A percentile compares a stretch with the other conserved stretches of the same genome.
These are phyloP conservation scores for Dictyostelium brefeldianum DNA, from an alignment of 78 protist genomes.

Conservation along the genomic window DNA sequence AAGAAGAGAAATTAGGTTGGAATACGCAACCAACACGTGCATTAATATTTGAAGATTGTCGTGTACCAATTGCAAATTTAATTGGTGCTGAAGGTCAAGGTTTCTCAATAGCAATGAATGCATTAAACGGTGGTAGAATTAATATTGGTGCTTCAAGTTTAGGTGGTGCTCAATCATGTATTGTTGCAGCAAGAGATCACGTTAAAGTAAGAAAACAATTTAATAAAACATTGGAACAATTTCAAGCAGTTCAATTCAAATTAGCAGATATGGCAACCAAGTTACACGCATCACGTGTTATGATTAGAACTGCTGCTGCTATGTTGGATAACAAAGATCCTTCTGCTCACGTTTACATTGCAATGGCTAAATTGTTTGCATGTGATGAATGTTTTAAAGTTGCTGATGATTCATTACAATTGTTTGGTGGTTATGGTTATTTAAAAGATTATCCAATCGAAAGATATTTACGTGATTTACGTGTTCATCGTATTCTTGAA, in stretches of 20 bases:
- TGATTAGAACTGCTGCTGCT: slow-evolving; percentile 81
- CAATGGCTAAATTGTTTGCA: slow-evolving; percentile 95
- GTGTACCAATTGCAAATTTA: slow-evolving; percentile 89
- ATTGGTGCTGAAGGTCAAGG: slow-evolving; percentile 95
- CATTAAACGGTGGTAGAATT: slow-evolving; percentile 95
- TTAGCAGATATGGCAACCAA: slow-evolving; percentile 93
- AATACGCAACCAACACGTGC: slow-evolving; percentile 90
- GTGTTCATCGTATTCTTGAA: slow-evolving; percentile 97
- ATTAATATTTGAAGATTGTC: slow-evolving; percentile 88
- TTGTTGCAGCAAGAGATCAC: slow-evolving; percentile 85
- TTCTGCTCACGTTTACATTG: slow-evolving; percentile 81
- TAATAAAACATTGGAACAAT: slow-evolving; percentile 69
- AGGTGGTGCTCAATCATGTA: slow-evolving; percentile 92
- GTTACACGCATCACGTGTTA: slow-evolving; percentile 89
- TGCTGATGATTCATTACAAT: slow-evolving; percentile 92
- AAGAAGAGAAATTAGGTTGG: slow-evolving; percentile 94
- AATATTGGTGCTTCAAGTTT: slow-evolving; percentile 92
- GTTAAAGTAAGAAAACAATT: slow-evolving; percentile 91
- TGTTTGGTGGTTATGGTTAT: slow-evolving; percentile 97
- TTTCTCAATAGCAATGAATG: slow-evolving; percentile 97
- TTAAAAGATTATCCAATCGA: slow-evolving; percentile 93
- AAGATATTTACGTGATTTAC: slow-evolving; percentile 93
- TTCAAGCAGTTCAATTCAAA: slow-evolving; percentile 91
- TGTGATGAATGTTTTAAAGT: slow-evolving; percentile 86
- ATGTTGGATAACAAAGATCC: slow-evolving; percentile 71